Evolutionary conservation across 176 grass and related monocot species (phyloP).

Genomic region (Triticum timopheevii): DNA sequence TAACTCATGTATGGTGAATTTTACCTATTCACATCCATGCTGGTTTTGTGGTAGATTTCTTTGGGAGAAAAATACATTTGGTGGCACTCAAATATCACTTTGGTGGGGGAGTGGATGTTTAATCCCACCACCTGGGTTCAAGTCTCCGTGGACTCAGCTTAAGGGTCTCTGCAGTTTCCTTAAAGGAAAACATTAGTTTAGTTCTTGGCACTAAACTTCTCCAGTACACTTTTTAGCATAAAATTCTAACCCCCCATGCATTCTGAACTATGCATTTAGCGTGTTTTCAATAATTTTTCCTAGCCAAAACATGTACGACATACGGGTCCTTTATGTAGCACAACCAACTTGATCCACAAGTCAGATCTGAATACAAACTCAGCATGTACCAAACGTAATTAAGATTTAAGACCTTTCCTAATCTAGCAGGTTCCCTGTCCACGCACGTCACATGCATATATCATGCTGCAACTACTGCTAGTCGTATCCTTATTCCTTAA

Average conservation of each 20-base stretch:
- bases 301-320: neutral
- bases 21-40: slow-evolving; percentile 4
- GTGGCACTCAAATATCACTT: neutral
- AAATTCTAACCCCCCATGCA: neutral
- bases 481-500: too few relatives aligned
- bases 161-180: neutral
- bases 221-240: neutral
- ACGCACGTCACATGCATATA: too few relatives aligned
- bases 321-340: too few relatives aligned
- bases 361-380: too few relatives aligned
- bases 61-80: neutral
- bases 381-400: too few relatives aligned
- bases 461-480: too few relatives aligned
- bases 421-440: too few relatives aligned
- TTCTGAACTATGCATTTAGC: neutral
- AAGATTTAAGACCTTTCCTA: too few relatives aligned
- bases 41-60: neutral
- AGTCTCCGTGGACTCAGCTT: neutral
- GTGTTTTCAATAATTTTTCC: neutral
- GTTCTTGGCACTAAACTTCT: neutral
- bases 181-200: neutral
- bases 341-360: too few relatives aligned
- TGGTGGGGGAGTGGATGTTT: neutral
- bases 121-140: neutral
- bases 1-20: neutral